Conservation (phyloP, 306 rosid species). For the Prunus davidiana region DNA sequence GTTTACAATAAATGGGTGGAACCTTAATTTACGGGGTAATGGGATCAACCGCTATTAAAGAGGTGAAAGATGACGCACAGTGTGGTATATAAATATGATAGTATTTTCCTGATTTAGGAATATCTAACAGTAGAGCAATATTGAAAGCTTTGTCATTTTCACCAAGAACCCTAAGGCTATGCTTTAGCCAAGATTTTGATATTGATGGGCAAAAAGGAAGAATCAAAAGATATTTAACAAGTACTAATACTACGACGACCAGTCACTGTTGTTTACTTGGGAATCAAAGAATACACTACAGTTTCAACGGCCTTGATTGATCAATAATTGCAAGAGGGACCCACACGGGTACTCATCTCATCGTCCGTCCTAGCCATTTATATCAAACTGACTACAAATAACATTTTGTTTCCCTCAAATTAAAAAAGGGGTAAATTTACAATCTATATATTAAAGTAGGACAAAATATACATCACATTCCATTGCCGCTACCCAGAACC, state of each 20-base stretch:
- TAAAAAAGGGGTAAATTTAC: background rate
- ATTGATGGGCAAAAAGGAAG: background rate
- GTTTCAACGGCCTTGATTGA: slow-evolving; percentile 25
- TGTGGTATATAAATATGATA: too few species aligned
- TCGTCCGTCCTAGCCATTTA: background rate
- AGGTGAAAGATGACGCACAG: too few species aligned
- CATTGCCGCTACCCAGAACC: background rate
- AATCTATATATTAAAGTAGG: background rate
- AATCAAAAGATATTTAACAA: background rate
- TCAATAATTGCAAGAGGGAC: slow-evolving; percentile 21
- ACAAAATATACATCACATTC: background rate
- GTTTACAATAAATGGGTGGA: too few species aligned
- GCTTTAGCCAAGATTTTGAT: background rate
- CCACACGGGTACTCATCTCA: slow-evolving; percentile 7
- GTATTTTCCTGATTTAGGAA: too few species aligned
- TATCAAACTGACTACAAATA: background rate
- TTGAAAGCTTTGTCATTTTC: background rate
- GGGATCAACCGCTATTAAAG: too few species aligned
- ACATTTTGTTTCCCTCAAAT: background rate
- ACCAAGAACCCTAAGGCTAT: background rate
- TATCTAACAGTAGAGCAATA: too few species aligned
- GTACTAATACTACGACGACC: background rate
- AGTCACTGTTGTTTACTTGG: background rate
- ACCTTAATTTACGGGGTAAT: too few species aligned
- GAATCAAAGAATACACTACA: slow-evolving; percentile 5